These are phyloP conservation scores for Chlorella vulgaris DNA, from an alignment of 139 green algal species.

Conservation along the genomic window DNA sequence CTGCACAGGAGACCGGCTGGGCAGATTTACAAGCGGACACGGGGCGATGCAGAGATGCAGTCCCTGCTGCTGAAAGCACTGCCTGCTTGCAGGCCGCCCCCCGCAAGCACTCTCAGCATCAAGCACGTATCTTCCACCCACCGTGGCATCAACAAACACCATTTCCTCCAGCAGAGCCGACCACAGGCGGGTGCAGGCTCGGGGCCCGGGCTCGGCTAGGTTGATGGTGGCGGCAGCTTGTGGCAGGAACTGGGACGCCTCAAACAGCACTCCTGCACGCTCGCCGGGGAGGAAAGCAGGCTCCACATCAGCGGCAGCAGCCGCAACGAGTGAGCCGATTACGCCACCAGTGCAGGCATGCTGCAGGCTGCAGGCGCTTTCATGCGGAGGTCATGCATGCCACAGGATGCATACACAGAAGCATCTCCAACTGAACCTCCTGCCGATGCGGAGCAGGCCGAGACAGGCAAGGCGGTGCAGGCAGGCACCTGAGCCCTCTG, in stretches of 20 bases:
- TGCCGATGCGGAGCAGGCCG: too few relatives aligned
- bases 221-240: neutral
- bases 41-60: neutral
- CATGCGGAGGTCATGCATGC: neutral
- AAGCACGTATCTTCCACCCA: too few relatives aligned
- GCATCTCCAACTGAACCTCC: too few relatives aligned
- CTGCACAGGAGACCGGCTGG: neutral
- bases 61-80: neutral
- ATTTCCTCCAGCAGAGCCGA: slow-evolving; percentile 2
- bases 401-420: neutral
- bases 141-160: neutral
- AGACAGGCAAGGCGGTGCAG: too few relatives aligned
- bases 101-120: too few relatives aligned
- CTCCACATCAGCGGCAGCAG: too few relatives aligned
- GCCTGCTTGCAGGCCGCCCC: too few relatives aligned
- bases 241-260: slow-evolving; percentile 2
- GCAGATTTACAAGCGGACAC: neutral
- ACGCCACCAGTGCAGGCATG: too few relatives aligned
- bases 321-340: too few relatives aligned
- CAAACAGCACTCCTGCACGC: slow-evolving; percentile 27
- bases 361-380: neutral
- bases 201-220: slow-evolving; percentile 24
- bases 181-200: slow-evolving; percentile 20
- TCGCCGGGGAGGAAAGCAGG: too few relatives aligned
- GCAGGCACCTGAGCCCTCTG: slow-evolving; percentile 16